Evolutionary conservation across 2,329 filamentous ascomycete genomes (phyloP), one percentile per base, ranked within the genome.

Genomic region (Fusarium domesticum): DNA sequence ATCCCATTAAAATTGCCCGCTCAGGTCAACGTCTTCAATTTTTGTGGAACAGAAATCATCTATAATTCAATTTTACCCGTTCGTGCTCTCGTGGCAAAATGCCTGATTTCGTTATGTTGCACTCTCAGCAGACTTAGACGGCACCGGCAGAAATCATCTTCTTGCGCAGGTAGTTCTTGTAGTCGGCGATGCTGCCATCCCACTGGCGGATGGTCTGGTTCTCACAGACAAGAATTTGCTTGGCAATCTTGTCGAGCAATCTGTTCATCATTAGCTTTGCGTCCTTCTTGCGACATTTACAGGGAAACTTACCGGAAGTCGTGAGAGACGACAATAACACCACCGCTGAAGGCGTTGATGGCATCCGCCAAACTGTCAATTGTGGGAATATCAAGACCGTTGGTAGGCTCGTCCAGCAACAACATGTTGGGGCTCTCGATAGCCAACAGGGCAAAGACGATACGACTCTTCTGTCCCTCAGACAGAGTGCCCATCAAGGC

Each of bases 141-240:
- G 89, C 88, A 69, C 92, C 92, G 44, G 82, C 74, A 35, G 81
- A 81, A 64, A 96, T 75, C 93, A 98, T 98, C 89, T 97, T 97
- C 85, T 97, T 97, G 68, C 92, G 85, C 64, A 98, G 81, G 74
- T 96, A 83, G 75, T 95, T 88, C 88, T 98, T 98, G 88, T 98
- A 98, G 48, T 90, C 84, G 59, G 85, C 85, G 64, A 98, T 98
- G 54, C 73, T 75, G 61, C 92, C 92, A 53, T 92, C 84, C 93
- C 93, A 98, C 62, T 82, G 74, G 61, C 80, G 84, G 60, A 97
- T 90, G 12, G 90, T 91, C 80, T 91, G 90, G 83, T 98, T 90
- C 76, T 98, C 93, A 73, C 95, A 98, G 44, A 98, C 93, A 74
- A 98, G 84, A 71, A 98, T 98, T 71, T 98, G 89, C 81, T 98